phyloP scores from a whole-genome alignment of 345 rosid genomes.

The Hypericum perforatum region DNA sequence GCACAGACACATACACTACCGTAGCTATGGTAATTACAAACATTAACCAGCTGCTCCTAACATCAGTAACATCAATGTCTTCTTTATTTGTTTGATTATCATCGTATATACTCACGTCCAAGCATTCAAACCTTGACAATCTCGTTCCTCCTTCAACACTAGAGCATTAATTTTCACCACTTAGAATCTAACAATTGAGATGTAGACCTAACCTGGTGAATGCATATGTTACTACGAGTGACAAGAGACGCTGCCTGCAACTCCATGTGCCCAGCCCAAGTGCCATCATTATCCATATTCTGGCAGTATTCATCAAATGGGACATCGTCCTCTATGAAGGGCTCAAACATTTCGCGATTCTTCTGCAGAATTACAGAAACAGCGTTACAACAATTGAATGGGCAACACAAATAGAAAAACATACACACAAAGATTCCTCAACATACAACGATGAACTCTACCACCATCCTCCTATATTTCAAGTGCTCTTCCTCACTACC shows the following conservation, averaged over 20 bases:
- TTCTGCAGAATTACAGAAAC: conserved; percentile 40
- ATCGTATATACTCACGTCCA: no score
- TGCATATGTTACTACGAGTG: conserved; percentile 65
- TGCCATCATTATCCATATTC: conserved; percentile 77
- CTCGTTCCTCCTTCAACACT: no score
- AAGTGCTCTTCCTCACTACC: conserved; percentile 71
- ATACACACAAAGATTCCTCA: neutral
- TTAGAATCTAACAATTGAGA: neutral
- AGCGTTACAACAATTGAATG: no score
- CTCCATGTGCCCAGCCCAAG: conserved; percentile 98
- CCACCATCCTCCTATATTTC: conserved; percentile 65
- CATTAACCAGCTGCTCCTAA: no score
- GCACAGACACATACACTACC: no score
- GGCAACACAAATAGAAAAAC: no score
- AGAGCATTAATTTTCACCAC: neutral
- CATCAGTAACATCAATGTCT: no score
- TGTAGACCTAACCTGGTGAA: conserved; percentile 54
- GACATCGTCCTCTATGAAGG: conserved; percentile 85
- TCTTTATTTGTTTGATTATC: no score
- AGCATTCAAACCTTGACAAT: no score
- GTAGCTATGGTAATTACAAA: no score
- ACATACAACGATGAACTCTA: conserved; percentile 59
- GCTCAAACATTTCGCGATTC: conserved; percentile 67
- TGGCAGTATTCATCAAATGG: conserved; percentile 81
- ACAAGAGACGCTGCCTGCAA: conserved; percentile 93